Evolutionary conservation across 805 yeast species (phyloP).

Genomic region (Aciculoconidium aculeatum): DNA sequence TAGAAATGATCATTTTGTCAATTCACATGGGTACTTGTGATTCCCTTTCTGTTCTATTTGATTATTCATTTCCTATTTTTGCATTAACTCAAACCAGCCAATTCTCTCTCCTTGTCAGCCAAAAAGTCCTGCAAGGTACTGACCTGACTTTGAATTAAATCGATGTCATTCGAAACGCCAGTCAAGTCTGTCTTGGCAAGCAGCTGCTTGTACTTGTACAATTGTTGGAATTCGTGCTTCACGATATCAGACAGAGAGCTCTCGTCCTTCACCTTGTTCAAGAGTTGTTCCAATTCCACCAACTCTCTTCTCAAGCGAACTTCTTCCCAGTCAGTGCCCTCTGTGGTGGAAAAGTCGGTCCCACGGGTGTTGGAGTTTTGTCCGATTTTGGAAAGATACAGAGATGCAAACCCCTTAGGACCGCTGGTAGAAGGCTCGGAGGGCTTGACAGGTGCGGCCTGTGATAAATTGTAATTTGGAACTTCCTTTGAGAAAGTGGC

Average conservation of each 20-base stretch:
- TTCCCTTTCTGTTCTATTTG: too few relatives aligned
- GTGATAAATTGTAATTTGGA: slow-evolving; percentile 61
- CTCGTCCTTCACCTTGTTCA: slow-evolving; percentile 42
- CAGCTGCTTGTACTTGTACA: slow-evolving; percentile 68
- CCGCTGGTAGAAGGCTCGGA: slow-evolving; percentile 3
- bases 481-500: slow-evolving; percentile 87
- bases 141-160: slow-evolving; percentile 73
- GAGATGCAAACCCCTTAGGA: slow-evolving; percentile 44
- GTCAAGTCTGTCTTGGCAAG: slow-evolving; percentile 34
- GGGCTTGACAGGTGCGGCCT: slow-evolving; percentile 1
- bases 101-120: slow-evolving; percentile 54
- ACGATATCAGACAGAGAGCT: slow-evolving; percentile 18
- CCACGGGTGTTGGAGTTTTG: slow-evolving; percentile 44
- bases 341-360: slow-evolving; percentile 65
- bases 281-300: slow-evolving; percentile 63
- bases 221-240: slow-evolving; percentile 70
- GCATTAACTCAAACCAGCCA: slow-evolving; percentile 40
- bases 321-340: slow-evolving; percentile 91
- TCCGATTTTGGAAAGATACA: slow-evolving; percentile 53
- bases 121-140: slow-evolving; percentile 64
- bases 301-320: slow-evolving; percentile 77
- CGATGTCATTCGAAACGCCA: slow-evolving; percentile 57
- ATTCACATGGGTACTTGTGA: not conserved
- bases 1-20: not conserved
- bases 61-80: slow-evolving; percentile 35